phyloP scores from a whole-genome alignment of 306 rosid species.

The Trifolium pratense region DNA sequence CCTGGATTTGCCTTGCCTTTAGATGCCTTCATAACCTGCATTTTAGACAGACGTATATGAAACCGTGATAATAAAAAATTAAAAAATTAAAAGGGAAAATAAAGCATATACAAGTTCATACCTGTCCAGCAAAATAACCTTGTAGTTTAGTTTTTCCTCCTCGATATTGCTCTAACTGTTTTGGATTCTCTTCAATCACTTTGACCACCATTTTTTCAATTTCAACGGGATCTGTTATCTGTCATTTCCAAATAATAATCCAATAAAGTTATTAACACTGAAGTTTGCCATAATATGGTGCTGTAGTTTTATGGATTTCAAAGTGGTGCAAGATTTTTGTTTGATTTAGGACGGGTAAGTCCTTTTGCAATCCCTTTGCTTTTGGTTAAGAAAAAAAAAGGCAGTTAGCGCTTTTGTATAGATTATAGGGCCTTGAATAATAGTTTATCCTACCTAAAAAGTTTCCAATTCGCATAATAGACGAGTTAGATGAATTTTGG shows the following conservation, averaged over 20 bases:
- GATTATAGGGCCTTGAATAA: background rate
- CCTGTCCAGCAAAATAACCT: slow-evolving; percentile 96
- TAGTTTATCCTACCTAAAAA: background rate
- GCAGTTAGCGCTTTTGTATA: background rate
- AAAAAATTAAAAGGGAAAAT: too few relatives aligned
- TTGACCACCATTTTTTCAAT: slow-evolving; percentile 82
- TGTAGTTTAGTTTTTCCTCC: slow-evolving; percentile 86
- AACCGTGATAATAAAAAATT: slow-evolving; percentile 6
- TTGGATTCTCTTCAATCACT: slow-evolving; percentile 84
- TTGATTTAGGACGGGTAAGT: background rate
- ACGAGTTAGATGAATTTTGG: background rate
- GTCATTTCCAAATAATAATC: slow-evolving; percentile 43
- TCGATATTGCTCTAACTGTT: slow-evolving; percentile 84
- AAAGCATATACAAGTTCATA: slow-evolving; percentile 41
- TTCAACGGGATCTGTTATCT: slow-evolving; percentile 84
- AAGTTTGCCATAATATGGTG: background rate
- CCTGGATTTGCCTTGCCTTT: slow-evolving; percentile 97
- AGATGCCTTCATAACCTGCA: slow-evolving; percentile 85
- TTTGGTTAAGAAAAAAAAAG: background rate
- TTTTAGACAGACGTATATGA: slow-evolving; percentile 11
- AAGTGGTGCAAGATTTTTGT: background rate
- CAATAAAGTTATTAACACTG: background rate
- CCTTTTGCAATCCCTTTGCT: background rate
- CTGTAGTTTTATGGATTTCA: background rate
- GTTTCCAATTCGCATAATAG: background rate